Base-by-base conservation (phyloP, 192 early-diverging fungal genomes). In the Ambispora gerdemannii region DNA sequence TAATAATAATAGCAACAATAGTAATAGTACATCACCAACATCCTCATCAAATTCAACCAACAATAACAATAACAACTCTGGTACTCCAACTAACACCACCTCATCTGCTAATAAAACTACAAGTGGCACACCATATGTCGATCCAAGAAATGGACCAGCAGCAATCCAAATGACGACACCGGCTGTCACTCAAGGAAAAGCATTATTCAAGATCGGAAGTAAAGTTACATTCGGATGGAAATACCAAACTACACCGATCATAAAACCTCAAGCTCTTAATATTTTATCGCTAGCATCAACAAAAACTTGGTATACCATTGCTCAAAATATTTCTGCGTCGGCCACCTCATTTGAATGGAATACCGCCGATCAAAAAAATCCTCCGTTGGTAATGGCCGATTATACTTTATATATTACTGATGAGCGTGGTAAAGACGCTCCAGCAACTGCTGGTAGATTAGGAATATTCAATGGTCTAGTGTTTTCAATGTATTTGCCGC, bases 401-500 rank as follows among this genome's bases (percentile, higher is more conserved):
- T 58, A 58, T 58, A 58, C 55, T 20, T 30, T 58, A 27, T 13
- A 13, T 13, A 58, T 58, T 24, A 27, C 20, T 30, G 55, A 58
- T 58, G 55, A 58, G 24, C 13, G 55, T 11, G 55, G 55, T 11
- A 58, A 30, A 58, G 28, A 20, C 22, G 19, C 55, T 28, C 2
- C 28, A 1, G 20, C 55, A 20, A 11, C 13, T 58, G 6, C 15
- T 43, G 24, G 55, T 2, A 13, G 6, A 27, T 58, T 58, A 13
- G 1, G 19, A 20, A 13, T 24, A 1, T 58, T 58, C 28, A 20
- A 13, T 1, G 55, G 19, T 28, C 24, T 58, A 24, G 24, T 24
- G 24, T 58, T 58, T 58, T 1, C 55, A 20, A 58, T 58, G 55
- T 58, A 58, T 58, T 3, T 30, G 28, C 55, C 55, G 13, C 22